A percentile compares a stretch with the other conserved stretches of the same genome.
Conservation (phyloP, 768 basidiomycete species). For the Pholiota microspora region DNA sequence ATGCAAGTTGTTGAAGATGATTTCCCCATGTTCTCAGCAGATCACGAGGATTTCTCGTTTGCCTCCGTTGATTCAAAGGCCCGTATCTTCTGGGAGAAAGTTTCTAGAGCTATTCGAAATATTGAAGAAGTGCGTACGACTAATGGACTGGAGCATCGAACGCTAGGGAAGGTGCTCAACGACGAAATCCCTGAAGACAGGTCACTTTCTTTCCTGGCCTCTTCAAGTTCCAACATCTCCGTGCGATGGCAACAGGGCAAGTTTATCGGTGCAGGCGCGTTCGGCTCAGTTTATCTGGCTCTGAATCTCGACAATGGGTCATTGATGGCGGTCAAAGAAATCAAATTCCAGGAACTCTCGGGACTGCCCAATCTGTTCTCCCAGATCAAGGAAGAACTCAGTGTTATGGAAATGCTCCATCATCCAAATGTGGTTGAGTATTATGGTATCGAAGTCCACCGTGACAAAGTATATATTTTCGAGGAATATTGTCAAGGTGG, state of each 20-base stretch:
- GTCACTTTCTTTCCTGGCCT: constrained; percentile 90
- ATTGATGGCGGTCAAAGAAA: constrained; percentile 99
- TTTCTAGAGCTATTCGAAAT: constrained; percentile 52
- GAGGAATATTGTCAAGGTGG: constrained; percentile 98
- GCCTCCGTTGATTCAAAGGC: constrained; percentile 61
- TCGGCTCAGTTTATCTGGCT: constrained; percentile 98
- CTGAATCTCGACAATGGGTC: constrained; percentile 95
- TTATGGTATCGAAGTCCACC: constrained; percentile 97
- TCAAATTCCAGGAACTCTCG: constrained; percentile 92
- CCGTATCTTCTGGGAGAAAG: constrained; percentile 75
- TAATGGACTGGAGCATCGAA: constrained; percentile 66
- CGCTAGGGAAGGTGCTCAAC: constrained; percentile 89
- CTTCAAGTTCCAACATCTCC: constrained; percentile 92
- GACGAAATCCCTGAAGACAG: constrained; percentile 93
- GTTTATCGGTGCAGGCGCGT: constrained; percentile 98
- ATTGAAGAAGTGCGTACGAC: constrained; percentile 66
- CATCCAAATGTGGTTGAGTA: constrained; percentile 99
- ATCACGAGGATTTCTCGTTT: constrained; percentile 34
- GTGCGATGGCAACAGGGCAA: constrained; percentile 98
- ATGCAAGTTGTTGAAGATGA: constrained; percentile 46
- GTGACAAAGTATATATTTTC: constrained; percentile 98
- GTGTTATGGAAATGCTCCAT: constrained; percentile 96
- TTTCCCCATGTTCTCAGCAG: constrained; percentile 32
- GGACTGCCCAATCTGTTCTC: constrained; percentile 85
- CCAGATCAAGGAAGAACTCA: constrained; percentile 93